phyloP scores from a whole-genome alignment of 495 filamentous ascomycete genomes.

The Penicillium bovifimosum region DNA sequence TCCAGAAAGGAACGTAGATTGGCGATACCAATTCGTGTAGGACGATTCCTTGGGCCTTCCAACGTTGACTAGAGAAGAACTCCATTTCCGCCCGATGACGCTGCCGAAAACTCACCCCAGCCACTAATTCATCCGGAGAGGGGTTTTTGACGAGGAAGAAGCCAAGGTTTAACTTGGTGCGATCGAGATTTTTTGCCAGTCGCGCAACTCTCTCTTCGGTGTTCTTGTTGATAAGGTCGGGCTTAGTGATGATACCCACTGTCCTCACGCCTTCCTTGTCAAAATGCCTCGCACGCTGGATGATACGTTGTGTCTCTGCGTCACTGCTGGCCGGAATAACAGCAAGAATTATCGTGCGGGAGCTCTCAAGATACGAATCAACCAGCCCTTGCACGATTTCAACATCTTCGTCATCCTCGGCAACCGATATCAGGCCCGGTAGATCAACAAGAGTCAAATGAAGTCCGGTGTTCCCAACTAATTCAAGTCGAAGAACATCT shows the following conservation, averaged over 20 bases:
- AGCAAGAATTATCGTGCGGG: conserved; percentile 33
- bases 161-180: conserved; percentile 39
- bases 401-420: conserved; percentile 28
- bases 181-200: conserved; percentile 37
- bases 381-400: conserved; percentile 23
- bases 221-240: conserved; percentile 35
- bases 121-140: no score
- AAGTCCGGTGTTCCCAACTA: conserved; percentile 44
- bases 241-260: conserved; percentile 53
- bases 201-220: conserved; percentile 28
- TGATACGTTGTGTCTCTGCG: conserved; percentile 45
- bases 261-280: conserved; percentile 45
- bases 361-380: conserved; percentile 26
- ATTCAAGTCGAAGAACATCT: conserved; percentile 50
- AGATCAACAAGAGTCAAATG: conserved; percentile 54
- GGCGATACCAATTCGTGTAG: conserved; percentile 18
- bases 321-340: conserved; percentile 47
- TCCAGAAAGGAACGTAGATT: conserved; percentile 21
- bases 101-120: no score
- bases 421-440: conserved; percentile 39
- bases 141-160: conserved; percentile 45
- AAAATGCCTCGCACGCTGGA: conserved; percentile 38
- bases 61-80: conserved; percentile 20
- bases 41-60: conserved; percentile 14
- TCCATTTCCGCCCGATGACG: no score